phyloP scores from a whole-genome alignment of 148 eudicot species.

The Silene latifolia region DNA sequence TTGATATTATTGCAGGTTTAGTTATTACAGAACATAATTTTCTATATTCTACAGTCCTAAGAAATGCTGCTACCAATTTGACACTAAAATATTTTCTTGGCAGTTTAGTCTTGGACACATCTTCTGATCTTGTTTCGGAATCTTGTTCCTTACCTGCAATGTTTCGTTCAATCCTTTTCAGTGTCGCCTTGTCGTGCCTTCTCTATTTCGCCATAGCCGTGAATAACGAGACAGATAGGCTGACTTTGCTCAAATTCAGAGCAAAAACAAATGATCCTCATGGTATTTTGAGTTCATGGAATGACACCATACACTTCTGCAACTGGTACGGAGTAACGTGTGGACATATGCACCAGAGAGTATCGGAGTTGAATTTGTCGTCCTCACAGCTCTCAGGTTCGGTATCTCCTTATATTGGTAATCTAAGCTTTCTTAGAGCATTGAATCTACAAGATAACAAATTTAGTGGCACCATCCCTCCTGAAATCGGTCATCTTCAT shows the following conservation, averaged over 20 bases:
- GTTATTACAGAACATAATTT: too few species aligned
- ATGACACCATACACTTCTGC: conserved; percentile 21
- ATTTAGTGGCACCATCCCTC: conserved; percentile 25
- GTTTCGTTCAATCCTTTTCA: too few species aligned
- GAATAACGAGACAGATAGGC: conserved; percentile 7
- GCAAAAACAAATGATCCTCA: conserved; percentile 20
- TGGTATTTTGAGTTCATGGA: conserved; percentile 19
- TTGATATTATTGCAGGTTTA: too few species aligned
- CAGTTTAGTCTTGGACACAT: too few species aligned
- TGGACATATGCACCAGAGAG: conserved; percentile 13
- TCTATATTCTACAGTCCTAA: too few species aligned
- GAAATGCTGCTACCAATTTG: too few species aligned
- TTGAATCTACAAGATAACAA: conserved; percentile 14
- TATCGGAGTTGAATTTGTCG: conserved; percentile 8
- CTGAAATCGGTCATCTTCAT: conserved; percentile 23
- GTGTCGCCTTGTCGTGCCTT: too few species aligned
- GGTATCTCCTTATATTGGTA: conserved; percentile 27
- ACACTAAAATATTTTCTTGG: too few species aligned
- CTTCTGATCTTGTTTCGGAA: too few species aligned
- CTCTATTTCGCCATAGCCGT: background rate
- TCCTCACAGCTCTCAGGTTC: conserved; percentile 9
- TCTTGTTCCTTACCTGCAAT: too few species aligned
- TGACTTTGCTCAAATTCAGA: conserved; percentile 23
- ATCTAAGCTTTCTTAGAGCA: conserved; percentile 21
- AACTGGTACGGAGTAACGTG: conserved; percentile 27